Conservation (phyloP, 257 asterid species). For the Paraleonurus japonicus region DNA sequence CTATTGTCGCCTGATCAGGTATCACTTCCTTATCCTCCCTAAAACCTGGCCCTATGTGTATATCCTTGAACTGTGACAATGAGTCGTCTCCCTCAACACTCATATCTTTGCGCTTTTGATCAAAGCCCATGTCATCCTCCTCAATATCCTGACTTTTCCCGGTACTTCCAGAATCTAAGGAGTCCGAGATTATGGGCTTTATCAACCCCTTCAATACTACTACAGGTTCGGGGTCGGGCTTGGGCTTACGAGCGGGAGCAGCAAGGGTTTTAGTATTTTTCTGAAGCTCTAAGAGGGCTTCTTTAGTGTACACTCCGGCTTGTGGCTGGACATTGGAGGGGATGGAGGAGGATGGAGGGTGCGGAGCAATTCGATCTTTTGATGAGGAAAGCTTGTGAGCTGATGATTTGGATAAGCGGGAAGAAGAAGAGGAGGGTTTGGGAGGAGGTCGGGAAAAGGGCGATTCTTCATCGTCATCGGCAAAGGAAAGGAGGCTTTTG, state of each 20-base stretch:
- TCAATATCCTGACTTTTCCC: slow-evolving; percentile 30
- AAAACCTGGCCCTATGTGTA: slow-evolving; percentile 43
- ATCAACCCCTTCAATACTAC: slow-evolving; percentile 75
- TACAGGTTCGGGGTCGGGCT: slow-evolving; percentile 53
- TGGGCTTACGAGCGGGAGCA: slow-evolving; percentile 55
- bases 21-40: slow-evolving; percentile 47
- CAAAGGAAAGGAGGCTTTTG: slow-evolving; percentile 78
- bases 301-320: slow-evolving; percentile 88
- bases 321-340: slow-evolving; percentile 91
- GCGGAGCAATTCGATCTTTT: slow-evolving; percentile 53
- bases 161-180: slow-evolving; percentile 28
- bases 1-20: slow-evolving; percentile 72
- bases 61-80: slow-evolving; percentile 37
- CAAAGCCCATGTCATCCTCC: slow-evolving; percentile 34
- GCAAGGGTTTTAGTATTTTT: slow-evolving; percentile 81
- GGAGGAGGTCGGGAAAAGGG: slow-evolving; percentile 56
- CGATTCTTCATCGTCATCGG: slow-evolving; percentile 70
- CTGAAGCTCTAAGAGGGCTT: slow-evolving; percentile 94
- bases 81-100: slow-evolving; percentile 41
- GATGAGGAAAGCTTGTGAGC: slow-evolving; percentile 60
- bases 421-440: slow-evolving; percentile 48
- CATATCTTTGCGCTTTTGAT: slow-evolving; percentile 20
- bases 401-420: slow-evolving; percentile 46
- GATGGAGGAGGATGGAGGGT: slow-evolving; percentile 47
- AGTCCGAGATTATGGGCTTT: slow-evolving; percentile 41